Percentiles rank a stretch among this genome's conserved stretches.
Evolutionary conservation across 371 early-diverging fungal species (phyloP).

Genomic region (Actinomortierella wolfii): DNA sequence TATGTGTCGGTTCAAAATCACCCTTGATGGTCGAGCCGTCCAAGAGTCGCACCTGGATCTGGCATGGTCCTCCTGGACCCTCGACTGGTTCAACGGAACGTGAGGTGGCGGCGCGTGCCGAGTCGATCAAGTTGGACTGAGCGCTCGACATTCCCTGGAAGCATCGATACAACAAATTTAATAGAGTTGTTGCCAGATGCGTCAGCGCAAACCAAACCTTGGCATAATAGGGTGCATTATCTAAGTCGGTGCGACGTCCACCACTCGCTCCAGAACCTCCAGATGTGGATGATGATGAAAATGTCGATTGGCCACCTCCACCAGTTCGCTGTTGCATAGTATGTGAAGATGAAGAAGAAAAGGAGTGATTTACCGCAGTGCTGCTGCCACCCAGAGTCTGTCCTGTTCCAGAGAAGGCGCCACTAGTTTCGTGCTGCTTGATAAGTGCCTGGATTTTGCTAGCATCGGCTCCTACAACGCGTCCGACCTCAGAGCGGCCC

Average conservation of each 20-base stretch:
- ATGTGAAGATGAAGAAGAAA: too few relatives aligned
- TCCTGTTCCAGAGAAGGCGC: conserved; percentile 30
- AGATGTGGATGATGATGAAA: neutral
- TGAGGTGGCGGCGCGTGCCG: conserved; percentile 1
- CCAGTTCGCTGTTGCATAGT: neutral
- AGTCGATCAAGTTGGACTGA: too few relatives aligned
- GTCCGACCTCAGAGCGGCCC: conserved; percentile 34
- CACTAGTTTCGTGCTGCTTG: conserved; percentile 29
- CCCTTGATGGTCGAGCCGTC: conserved; percentile 39
- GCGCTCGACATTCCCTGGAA: conserved; percentile 9
- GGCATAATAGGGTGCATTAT: conserved; percentile 26
- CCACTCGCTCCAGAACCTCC: too few relatives aligned
- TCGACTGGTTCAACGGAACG: conserved; percentile 13
- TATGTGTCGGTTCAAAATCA: conserved; percentile 34
- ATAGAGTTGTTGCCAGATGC: conserved; percentile 24
- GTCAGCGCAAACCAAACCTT: conserved; percentile 27
- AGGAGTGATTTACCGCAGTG: neutral
- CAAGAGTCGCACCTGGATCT: conserved; percentile 42
- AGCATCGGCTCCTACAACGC: conserved; percentile 38
- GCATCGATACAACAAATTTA: conserved; percentile 13
- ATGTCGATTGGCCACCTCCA: neutral
- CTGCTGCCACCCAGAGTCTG: conserved; percentile 33
- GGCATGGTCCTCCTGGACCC: conserved; percentile 41
- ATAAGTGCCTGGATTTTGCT: conserved; percentile 34
- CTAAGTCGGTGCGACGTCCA: too few relatives aligned